A percentile compares a stretch with the other conserved stretches of the same genome.
Conservation (phyloP, 345 rosid genomes). For the Erysimum cheiranthoides region DNA sequence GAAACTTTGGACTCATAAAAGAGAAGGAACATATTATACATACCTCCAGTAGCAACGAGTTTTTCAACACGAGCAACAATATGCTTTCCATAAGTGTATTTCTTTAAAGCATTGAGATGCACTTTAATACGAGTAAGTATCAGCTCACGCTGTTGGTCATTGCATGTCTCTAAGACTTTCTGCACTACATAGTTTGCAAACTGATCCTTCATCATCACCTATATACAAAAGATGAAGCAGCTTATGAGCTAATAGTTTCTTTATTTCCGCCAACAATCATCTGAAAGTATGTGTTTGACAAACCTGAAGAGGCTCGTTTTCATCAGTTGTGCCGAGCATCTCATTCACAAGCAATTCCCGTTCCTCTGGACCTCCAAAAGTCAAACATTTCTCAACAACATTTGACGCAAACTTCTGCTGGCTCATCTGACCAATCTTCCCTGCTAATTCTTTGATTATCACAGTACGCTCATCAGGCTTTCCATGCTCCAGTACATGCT, state of each 20-base stretch:
- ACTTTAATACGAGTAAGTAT: slow-evolving; percentile 85
- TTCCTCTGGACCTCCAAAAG: slow-evolving; percentile 78
- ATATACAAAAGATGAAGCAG: slow-evolving; percentile 26
- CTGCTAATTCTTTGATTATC: slow-evolving; percentile 74
- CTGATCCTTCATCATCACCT: slow-evolving; percentile 99
- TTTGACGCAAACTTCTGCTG: slow-evolving; percentile 98
- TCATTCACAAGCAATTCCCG: slow-evolving; percentile 80
- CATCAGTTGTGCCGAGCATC: slow-evolving; percentile 97
- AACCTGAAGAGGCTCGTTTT: slow-evolving; percentile 99
- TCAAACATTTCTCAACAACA: slow-evolving; percentile 87
- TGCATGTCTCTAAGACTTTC: slow-evolving; percentile 94
- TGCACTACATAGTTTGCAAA: slow-evolving; percentile 98
- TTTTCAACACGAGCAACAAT: slow-evolving; percentile 98
- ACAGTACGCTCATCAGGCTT: slow-evolving; percentile 80
- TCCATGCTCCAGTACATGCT: slow-evolving; percentile 98
- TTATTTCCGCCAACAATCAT: not conserved
- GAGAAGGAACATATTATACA: slow-evolving; percentile 17
- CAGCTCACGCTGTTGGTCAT: slow-evolving; percentile 84
- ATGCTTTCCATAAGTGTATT: slow-evolving; percentile 96
- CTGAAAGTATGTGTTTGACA: slow-evolving; percentile 15
- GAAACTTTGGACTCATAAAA: not conserved
- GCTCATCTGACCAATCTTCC: slow-evolving; percentile 93
- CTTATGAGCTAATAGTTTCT: not conserved
- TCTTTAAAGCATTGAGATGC: slow-evolving; percentile 88
- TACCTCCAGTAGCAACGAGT: slow-evolving; percentile 97